phyloP scores from a whole-genome alignment of 1,139 yeast genomes.

The Lipomyces yarrowii region DNA sequence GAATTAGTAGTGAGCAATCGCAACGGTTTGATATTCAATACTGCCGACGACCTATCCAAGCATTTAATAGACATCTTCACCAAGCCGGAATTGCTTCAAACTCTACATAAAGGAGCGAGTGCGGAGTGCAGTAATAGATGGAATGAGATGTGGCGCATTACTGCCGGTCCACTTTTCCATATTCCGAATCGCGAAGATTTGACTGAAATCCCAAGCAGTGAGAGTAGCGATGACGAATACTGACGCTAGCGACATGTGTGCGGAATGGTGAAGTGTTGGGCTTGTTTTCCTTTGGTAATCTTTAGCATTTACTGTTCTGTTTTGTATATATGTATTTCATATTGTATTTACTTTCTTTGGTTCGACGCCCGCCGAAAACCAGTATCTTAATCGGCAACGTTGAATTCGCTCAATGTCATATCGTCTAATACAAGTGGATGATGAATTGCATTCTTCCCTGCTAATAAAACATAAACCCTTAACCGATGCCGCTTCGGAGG shows the following conservation, averaged over 20 bases:
- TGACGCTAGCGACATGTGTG: background rate
- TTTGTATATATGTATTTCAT: too few species aligned
- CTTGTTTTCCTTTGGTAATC: background rate
- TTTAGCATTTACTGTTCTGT: background rate
- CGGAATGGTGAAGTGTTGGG: background rate
- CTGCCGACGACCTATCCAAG: slow-evolving; percentile 42
- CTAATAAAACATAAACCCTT: too few species aligned
- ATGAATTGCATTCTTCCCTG: too few species aligned
- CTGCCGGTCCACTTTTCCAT: slow-evolving; percentile 30
- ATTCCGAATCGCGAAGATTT: slow-evolving; percentile 29
- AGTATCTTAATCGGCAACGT: too few species aligned
- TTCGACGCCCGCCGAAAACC: too few species aligned
- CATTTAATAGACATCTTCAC: slow-evolving; percentile 48
- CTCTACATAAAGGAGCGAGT: slow-evolving; percentile 67
- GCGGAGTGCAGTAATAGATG: slow-evolving; percentile 68
- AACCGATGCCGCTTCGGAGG: too few species aligned
- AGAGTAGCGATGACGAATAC: slow-evolving; percentile 28
- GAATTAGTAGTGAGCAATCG: slow-evolving; percentile 43
- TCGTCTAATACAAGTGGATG: too few species aligned
- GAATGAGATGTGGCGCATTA: slow-evolving; percentile 69
- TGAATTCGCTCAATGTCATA: too few species aligned
- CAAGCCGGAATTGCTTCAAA: slow-evolving; percentile 43
- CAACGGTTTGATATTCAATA: slow-evolving; percentile 42
- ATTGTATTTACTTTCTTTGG: too few species aligned
- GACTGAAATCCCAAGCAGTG: slow-evolving; percentile 23